Evolutionary conservation across 768 basidiomycete species (phyloP).

Genomic region (Amanita fuliginea): DNA sequence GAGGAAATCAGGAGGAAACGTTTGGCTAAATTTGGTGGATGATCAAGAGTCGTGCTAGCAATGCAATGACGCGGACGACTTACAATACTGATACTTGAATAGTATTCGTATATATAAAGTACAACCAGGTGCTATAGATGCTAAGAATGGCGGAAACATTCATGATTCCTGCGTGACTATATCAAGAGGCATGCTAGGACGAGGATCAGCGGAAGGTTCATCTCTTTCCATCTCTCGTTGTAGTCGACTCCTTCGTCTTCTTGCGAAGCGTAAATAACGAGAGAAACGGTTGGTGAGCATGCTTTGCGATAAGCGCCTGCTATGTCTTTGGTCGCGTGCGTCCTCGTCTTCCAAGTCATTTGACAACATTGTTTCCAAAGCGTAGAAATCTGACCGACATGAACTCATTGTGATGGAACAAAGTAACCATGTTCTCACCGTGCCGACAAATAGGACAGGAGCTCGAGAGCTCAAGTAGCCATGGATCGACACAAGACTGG

Average conservation of each 20-base stretch:
- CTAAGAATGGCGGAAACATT: not conserved
- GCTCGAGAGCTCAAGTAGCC: conserved; percentile 83
- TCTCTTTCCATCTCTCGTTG: conserved; percentile 16
- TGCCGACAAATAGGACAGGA: conserved; percentile 91
- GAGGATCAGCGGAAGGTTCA: conserved; percentile 20
- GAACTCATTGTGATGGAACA: not conserved
- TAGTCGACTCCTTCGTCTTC: conserved; percentile 19
- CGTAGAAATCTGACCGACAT: conserved; percentile 38
- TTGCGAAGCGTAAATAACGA: conserved; percentile 44
- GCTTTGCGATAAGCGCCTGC: conserved; percentile 10
- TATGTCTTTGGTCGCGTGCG: not conserved
- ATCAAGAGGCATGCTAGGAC: conserved; percentile 20
- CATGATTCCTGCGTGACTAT: conserved; percentile 14
- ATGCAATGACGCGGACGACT: not conserved
- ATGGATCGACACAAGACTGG: conserved; percentile 82
- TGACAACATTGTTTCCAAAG: conserved; percentile 46
- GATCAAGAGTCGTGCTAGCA: not conserved
- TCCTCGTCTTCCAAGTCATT: conserved; percentile 16
- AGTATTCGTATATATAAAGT: not conserved
- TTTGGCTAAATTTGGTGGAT: conserved; percentile 50
- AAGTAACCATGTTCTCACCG: conserved; percentile 33
- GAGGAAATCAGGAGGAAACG: conserved; percentile 61
- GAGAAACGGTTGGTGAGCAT: conserved; percentile 36
- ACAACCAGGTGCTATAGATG: conserved; percentile 1
- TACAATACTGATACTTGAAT: not conserved